A percentile compares a stretch with the other conserved stretches of the same genome.
phyloP scores from a whole-genome alignment of 2,329 filamentous ascomycete species.

The Xylaria sp. region DNA sequence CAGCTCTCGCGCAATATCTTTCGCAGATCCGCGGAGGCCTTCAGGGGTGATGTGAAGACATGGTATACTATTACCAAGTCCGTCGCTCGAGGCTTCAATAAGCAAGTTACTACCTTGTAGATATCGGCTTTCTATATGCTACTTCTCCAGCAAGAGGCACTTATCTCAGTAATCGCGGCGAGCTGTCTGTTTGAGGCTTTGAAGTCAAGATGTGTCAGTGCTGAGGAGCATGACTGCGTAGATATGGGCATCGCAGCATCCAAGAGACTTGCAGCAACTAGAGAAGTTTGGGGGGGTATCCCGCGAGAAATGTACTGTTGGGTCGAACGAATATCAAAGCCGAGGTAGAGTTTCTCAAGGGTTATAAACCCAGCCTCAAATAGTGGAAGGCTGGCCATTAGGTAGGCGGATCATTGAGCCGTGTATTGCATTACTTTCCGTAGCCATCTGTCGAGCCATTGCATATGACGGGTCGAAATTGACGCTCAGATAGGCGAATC shows the following conservation, averaged over 20 bases:
- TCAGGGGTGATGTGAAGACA: conserved; percentile 14
- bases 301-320: conserved; percentile 21
- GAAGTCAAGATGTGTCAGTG: conserved; percentile 11
- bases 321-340: conserved; percentile 24
- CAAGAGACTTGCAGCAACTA: conserved; percentile 21
- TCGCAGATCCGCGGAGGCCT: conserved; percentile 15
- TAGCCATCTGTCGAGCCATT: too few species aligned
- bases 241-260: conserved; percentile 19
- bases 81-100: conserved; percentile 23
- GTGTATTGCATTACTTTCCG: too few species aligned
- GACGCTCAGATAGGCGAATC: too few species aligned
- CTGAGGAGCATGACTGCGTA: conserved; percentile 14
- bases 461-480: too few species aligned
- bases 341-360: conserved; percentile 24
- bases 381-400: too few species aligned
- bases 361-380: background rate
- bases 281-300: conserved; percentile 27
- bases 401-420: too few species aligned
- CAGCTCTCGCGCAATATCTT: conserved; percentile 28
- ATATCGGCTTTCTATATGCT: conserved; percentile 26
- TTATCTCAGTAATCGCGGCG: conserved; percentile 19
- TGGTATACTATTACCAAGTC: conserved; percentile 1
- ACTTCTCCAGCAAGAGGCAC: conserved; percentile 16
- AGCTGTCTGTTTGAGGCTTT: conserved; percentile 18
- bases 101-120: conserved; percentile 16